Evolutionary conservation across 192 early-diverging fungal species (phyloP).

Genomic region (Linnemannia schmuckeri): DNA sequence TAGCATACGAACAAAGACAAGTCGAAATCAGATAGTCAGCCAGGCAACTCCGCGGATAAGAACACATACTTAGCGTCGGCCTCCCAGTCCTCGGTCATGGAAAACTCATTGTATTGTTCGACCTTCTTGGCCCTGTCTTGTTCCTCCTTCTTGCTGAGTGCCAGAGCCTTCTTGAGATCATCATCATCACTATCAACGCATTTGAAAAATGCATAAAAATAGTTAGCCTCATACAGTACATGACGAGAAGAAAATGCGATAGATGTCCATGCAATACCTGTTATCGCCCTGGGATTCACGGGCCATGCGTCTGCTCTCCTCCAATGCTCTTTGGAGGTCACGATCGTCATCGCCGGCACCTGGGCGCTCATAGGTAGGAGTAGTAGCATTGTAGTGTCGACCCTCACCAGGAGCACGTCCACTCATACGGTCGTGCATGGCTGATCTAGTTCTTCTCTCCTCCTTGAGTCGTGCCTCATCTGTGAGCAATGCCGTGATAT

Average conservation of each 20-base stretch:
- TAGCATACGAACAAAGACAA: not conserved
- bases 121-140: conserved; percentile 23
- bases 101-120: conserved; percentile 25
- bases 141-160: conserved; percentile 55
- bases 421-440: conserved; percentile 71
- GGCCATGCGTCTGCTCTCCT: conserved; percentile 81
- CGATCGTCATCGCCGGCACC: conserved; percentile 76
- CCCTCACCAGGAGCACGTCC: conserved; percentile 42
- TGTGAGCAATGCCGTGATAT: conserved; percentile 81
- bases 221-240: not conserved
- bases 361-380: conserved; percentile 44
- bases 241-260: not conserved
- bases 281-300: conserved; percentile 45
- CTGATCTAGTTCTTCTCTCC: conserved; percentile 73
- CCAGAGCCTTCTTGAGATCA: conserved; percentile 53
- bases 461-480: conserved; percentile 83
- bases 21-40: not conserved
- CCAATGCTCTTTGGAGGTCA: conserved; percentile 84
- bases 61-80: conserved; percentile 8
- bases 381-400: conserved; percentile 19
- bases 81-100: conserved; percentile 22
- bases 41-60: not conserved
- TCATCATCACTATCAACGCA: conserved; percentile 26
- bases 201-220: not conserved
- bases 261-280: conserved; percentile 27